Conservation (phyloP, 805 yeast genomes). For the Ogataea salicorniae region DNA sequence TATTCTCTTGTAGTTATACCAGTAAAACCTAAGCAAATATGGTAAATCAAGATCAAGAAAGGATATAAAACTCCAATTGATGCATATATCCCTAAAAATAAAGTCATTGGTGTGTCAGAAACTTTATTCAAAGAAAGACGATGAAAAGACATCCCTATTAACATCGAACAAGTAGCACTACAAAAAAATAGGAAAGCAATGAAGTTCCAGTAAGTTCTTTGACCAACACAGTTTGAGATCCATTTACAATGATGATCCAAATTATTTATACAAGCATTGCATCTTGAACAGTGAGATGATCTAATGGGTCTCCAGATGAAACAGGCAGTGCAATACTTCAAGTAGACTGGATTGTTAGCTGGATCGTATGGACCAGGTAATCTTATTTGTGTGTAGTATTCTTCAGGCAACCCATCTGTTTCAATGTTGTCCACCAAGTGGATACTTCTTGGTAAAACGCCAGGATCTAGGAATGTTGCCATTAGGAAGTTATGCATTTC, state of each 20-base stretch:
- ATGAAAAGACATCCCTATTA: conserved; percentile 30
- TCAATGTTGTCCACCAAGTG: conserved; percentile 44
- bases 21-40: conserved; percentile 46
- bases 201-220: conserved; percentile 63
- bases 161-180: conserved; percentile 26
- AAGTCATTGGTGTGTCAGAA: conserved; percentile 33
- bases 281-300: conserved; percentile 66
- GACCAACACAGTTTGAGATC: conserved; percentile 74
- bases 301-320: conserved; percentile 73
- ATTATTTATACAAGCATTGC: conserved; percentile 57
- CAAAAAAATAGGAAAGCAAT: conserved; percentile 41
- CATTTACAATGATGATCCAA: conserved; percentile 64
- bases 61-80: conserved; percentile 52
- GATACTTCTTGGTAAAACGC: conserved; percentile 60
- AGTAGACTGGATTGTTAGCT: conserved; percentile 28
- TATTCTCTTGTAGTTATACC: conserved; percentile 74
- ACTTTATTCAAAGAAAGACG: conserved; percentile 18
- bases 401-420: conserved; percentile 43
- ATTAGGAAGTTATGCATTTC: conserved; percentile 43
- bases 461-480: conserved; percentile 65
- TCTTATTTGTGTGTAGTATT: conserved; percentile 45
- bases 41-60: conserved; percentile 44
- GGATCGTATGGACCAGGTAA: conserved; percentile 38
- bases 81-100: conserved; percentile 50
- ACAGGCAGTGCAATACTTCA: conserved; percentile 53